Percentiles rank a stretch among this genome's conserved stretches.
These are phyloP conservation scores for Hippophae rhamnoides DNA, from an alignment of 306 rosid genomes.

Conservation along the genomic window DNA sequence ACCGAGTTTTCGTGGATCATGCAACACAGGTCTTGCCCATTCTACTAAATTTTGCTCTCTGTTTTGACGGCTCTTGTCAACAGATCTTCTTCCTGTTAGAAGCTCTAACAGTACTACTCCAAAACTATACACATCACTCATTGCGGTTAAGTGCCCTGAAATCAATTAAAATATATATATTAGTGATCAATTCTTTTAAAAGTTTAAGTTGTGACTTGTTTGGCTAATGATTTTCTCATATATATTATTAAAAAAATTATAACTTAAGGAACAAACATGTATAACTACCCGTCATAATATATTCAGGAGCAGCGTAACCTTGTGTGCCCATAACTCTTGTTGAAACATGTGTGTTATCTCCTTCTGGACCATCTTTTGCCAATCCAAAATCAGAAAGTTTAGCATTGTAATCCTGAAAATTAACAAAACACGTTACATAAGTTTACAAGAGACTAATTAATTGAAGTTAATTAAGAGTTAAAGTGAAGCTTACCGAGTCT, in stretches of 20 bases:
- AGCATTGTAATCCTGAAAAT: constrained; percentile 55
- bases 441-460: background rate
- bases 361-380: constrained; percentile 97
- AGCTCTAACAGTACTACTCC: constrained; percentile 80
- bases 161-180: background rate
- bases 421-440: background rate
- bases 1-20: constrained; percentile 40
- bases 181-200: background rate
- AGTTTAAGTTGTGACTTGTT: background rate
- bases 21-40: constrained; percentile 70
- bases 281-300: constrained; percentile 71
- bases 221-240: background rate
- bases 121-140: constrained; percentile 90
- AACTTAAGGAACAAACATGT: background rate
- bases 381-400: constrained; percentile 94
- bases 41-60: constrained; percentile 79
- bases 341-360: constrained; percentile 93
- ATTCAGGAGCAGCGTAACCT: constrained; percentile 98
- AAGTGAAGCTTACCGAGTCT: constrained; percentile 45
- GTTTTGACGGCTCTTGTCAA: constrained; percentile 54
- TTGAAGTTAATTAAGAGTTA: background rate
- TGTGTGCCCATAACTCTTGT: constrained; percentile 95
- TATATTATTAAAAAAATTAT: background rate
- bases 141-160: constrained; percentile 84
- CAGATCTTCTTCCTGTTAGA: constrained; percentile 66